Percentiles rank a stretch among this genome's conserved stretches.
phyloP scores from a whole-genome alignment of 2,329 filamentous ascomycete species.

The Talaromyces sp. region DNA sequence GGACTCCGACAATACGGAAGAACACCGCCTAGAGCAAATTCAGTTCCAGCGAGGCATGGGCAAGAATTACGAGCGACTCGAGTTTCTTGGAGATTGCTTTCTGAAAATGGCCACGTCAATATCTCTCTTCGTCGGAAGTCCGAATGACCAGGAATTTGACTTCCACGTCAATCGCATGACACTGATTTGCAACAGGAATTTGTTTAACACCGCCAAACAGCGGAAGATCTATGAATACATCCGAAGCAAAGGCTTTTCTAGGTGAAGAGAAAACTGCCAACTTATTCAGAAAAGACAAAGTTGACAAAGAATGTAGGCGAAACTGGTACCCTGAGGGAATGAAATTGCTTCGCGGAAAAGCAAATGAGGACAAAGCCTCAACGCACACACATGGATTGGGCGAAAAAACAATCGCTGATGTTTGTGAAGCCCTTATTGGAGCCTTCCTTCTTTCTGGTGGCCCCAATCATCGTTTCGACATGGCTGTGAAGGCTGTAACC shows the following conservation, averaged over 20 bases:
- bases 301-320: conserved; percentile 46
- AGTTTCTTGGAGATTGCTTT: conserved; percentile 90
- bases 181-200: conserved; percentile 84
- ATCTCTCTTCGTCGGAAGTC: conserved; percentile 71
- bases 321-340: conserved; percentile 86
- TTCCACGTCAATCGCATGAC: conserved; percentile 90
- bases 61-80: conserved; percentile 88
- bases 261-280: conserved; percentile 40
- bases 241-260: conserved; percentile 75
- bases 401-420: conserved; percentile 89
- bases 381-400: conserved; percentile 62
- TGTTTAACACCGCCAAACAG: conserved; percentile 71
- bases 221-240: conserved; percentile 68
- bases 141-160: conserved; percentile 75
- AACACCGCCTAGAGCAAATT: conserved; percentile 63
- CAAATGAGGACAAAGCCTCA: conserved; percentile 47
- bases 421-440: conserved; percentile 90
- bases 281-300: not conserved
- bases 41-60: conserved; percentile 84
- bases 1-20: conserved; percentile 78
- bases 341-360: conserved; percentile 69
- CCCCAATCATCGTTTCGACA: conserved; percentile 50
- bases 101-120: conserved; percentile 95
- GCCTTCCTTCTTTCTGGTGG: conserved; percentile 65
- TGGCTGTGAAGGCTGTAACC: conserved; percentile 57